Base-by-base conservation (phyloP, 371 early-diverging fungal species). In the Zychaea mexicana region DNA sequence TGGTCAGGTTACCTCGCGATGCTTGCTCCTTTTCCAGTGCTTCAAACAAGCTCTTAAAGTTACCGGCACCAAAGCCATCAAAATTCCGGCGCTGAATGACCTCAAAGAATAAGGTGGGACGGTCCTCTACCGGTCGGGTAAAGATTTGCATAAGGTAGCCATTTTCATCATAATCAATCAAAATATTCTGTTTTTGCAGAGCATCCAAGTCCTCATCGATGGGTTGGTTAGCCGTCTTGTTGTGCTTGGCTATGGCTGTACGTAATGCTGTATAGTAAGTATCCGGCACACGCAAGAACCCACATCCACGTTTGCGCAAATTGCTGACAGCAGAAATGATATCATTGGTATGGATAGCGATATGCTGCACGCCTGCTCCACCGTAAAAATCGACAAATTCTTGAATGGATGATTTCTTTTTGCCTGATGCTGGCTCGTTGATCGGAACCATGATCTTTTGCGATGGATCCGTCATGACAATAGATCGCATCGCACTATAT, bases 11-110 rank as follows among this genome's bases (percentile, higher is more conserved):
- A 61, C 98, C 98, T 61, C 98, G 92, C 58, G 86, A 77, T 12
- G 84, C 92, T 82, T 98, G 98, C 83, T 98, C 98, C 36, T 85
- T 72, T 83, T 98, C 98, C 54, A 98, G 89, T 42, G 94, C 86
- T 79, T 96, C 96, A 81, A 98, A 98, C 59, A 95, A 82, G 67
- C 93, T 92, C 90, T 96, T 94, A 86, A 98, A 98, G 86, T 98
- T 98, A 59, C 98, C 98, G 38, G 97, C 97, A 61, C 98, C 98
- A 74, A 97, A 98, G 28, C 98, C 97, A 76, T 93, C 85, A 70
- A 95, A 94, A 74, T 96, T 94, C 55, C 90, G 85, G 45, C 97
- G 91, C 79, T 98, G 98, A 71, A 97, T 98, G 72, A 98, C 88
- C 77, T 98, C 98, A 49, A 96, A 82, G 76, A 97, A 98, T 33